A percentile compares a stretch with the other conserved stretches of the same genome.
These are phyloP conservation scores for Dothideomycetes sp. DNA, from an alignment of 2,329 filamentous ascomycete genomes.

Conservation along the genomic window DNA sequence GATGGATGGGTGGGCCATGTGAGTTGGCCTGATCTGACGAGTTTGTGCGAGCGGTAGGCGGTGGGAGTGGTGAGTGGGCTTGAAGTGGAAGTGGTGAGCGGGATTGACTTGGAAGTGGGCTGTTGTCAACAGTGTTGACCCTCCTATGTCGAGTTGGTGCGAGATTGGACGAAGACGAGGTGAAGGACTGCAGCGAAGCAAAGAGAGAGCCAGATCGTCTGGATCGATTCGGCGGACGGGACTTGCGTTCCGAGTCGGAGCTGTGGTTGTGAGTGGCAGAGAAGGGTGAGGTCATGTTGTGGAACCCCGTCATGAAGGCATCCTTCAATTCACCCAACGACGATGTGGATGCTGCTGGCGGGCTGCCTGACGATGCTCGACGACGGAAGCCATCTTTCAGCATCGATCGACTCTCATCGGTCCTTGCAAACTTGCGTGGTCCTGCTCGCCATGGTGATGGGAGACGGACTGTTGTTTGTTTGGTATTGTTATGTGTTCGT, in stretches of 20 bases:
- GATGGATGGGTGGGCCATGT: background rate
- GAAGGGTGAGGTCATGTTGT: constrained; percentile 22
- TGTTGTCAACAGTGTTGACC: background rate
- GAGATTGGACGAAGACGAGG: background rate
- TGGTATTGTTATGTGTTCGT: background rate
- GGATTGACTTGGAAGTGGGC: background rate
- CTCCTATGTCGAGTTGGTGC: background rate
- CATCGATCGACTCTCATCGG: constrained; percentile 28
- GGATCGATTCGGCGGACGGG: constrained; percentile 9
- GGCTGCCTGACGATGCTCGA: constrained; percentile 32
- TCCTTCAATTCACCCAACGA: constrained; percentile 19
- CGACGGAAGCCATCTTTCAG: constrained; percentile 32
- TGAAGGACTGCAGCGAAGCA: constrained; percentile 3
- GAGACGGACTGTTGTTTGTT: constrained; percentile 19
- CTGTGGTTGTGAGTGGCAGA: constrained; percentile 14
- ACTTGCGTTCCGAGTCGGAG: constrained; percentile 15
- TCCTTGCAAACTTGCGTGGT: constrained; percentile 28
- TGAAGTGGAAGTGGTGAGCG: background rate
- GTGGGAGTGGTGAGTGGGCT: background rate
- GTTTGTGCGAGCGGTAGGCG: background rate
- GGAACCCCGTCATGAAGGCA: constrained; percentile 22
- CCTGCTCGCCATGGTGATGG: constrained; percentile 39
- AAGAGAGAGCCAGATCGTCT: constrained; percentile 12
- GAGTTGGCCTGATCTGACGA: background rate
- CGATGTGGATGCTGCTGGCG: constrained; percentile 10